Evolutionary conservation across 2,329 filamentous ascomycete genomes (phyloP), one percentile per base, ranked within the genome.

Genomic region (Colletotrichum costaricense): DNA sequence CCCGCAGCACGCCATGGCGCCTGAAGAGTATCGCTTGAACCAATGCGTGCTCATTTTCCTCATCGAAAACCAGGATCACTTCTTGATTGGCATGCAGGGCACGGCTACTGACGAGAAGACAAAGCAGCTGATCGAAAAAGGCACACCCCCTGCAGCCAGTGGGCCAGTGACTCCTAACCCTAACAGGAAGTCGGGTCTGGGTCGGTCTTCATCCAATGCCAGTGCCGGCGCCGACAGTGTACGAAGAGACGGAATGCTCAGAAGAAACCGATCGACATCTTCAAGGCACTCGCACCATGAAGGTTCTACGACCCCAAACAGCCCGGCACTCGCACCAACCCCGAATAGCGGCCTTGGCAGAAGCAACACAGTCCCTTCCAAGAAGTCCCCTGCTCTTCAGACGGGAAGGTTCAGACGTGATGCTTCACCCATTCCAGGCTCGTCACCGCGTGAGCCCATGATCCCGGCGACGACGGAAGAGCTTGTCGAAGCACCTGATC

Each of bases 41-140:
- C 97, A 99, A 87, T 96, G 97, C 78, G 96, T 99, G 24, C 89
- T 99, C 75, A 98, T 99, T 63, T 99, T 99, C 82, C 86, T 99
- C 77, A 99, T 99, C 76, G 95, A 98, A 80, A 98, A 99, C 79
- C 97, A 99, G 82, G 97, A 99, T 79, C 94, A 98, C 82, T 99
- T 99, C 87, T 86, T 99, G 76, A 97, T 99, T 76, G 97, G 97
- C 68, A 99, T 99, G 97, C 94, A 95, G 80, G 97, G 97, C 57
- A 98, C 95, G n/a, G 95, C 92, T n/a, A 94, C 95, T n/a, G 95
- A 98, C 80, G 94, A 97, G 80, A 92, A 89, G 80, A 92, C 90
- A 1, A 88, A 89, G 77, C 86, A 89, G 77, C 88, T 90, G 77
- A 88, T 93, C 56, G 87, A 91, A 76, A 92, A 95, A 79, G 94